These are phyloP conservation scores for Mycena olivaceomarginata DNA, from an alignment of 768 basidiomycete species.

Conservation along the genomic window DNA sequence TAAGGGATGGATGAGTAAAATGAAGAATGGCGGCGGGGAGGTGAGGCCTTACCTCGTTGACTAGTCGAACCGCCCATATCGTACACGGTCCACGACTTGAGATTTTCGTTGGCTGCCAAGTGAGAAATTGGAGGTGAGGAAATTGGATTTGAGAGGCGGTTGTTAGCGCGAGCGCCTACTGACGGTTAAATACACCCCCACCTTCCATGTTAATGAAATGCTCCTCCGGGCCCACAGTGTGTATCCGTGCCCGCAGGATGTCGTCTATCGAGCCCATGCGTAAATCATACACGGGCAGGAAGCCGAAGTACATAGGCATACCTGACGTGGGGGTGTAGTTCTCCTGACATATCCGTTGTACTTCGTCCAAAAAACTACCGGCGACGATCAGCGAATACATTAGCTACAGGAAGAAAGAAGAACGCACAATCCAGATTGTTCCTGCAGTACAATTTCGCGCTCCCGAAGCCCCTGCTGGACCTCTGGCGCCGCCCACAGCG, in stretches of 20 bases:
- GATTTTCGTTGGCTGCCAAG: conserved; percentile 49
- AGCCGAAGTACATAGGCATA: conserved; percentile 51
- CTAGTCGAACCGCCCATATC: conserved; percentile 79
- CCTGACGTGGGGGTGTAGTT: conserved; percentile 73
- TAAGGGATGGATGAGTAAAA: conserved; percentile 44
- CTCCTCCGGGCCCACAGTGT: conserved; percentile 80
- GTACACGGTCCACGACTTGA: conserved; percentile 77
- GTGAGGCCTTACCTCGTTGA: conserved; percentile 68
- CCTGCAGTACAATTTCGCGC: conserved; percentile 69
- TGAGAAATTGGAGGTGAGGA: neutral
- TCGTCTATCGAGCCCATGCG: conserved; percentile 63
- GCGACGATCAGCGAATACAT: neutral
- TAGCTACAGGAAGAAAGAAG: conserved; percentile 7
- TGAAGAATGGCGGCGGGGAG: neutral
- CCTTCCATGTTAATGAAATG: conserved; percentile 73
- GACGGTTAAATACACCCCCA: conserved; percentile 44
- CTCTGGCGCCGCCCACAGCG: conserved; percentile 69
- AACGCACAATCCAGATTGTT: conserved; percentile 79
- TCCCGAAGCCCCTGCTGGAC: conserved; percentile 65
- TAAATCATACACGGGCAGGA: conserved; percentile 5
- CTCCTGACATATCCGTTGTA: conserved; percentile 67
- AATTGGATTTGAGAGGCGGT: neutral
- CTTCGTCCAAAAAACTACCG: conserved; percentile 75
- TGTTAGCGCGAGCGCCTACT: neutral
- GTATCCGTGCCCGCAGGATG: conserved; percentile 78